Base-by-base conservation (phyloP, 768 basidiomycete species). In the Boletus huronensis region DNA sequence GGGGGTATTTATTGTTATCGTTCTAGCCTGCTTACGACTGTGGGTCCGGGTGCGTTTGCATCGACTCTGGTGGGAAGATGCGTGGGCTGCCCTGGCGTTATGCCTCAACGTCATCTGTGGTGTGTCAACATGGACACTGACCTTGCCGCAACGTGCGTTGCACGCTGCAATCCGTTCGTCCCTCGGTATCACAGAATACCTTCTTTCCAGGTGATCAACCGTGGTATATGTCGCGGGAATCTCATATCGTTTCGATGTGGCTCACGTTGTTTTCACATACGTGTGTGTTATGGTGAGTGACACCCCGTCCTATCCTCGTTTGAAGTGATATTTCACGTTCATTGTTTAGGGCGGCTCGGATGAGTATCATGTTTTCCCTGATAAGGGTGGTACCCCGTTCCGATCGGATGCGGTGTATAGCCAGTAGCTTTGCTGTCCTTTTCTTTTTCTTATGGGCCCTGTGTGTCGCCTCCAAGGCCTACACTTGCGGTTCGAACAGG, bases 351-450 rank as follows among this genome's bases (percentile, higher is more conserved):
- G 23, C 52, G 8, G 40, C 56, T 17, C 62, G 59, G 25, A 50
- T 58, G 48, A 61, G 63, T 29, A 54, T 64, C 28, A 21, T 64
- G 28, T 58, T 61, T 46, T 54, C 63, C 23, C 29, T 54, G 8
- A 43, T 56, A 23, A 52, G 62, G 39, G 41, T 58, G 11, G 8
- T 38, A 7, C 28, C 50, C 7, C 41, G 45, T 25, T n/a, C 39
- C 14, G 19, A 14, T 25, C 32, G 45, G 13, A 53, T 52, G 32
- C 50, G 54, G 14, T 26, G 14, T 25, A 26, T 63, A 26, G 43
- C 31, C 14, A 17, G 16, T 16, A 39, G 49, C 10, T 47, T 41
- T 21, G 41, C 56, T 14, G 25, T 44, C 25, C 25, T 52, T 16
- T 58, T 64, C 32, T 39, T 52, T 21, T 41, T 55, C 17, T 35